Conservation (phyloP, 2,329 filamentous ascomycete genomes). For the Neoarthrinium moseri region DNA sequence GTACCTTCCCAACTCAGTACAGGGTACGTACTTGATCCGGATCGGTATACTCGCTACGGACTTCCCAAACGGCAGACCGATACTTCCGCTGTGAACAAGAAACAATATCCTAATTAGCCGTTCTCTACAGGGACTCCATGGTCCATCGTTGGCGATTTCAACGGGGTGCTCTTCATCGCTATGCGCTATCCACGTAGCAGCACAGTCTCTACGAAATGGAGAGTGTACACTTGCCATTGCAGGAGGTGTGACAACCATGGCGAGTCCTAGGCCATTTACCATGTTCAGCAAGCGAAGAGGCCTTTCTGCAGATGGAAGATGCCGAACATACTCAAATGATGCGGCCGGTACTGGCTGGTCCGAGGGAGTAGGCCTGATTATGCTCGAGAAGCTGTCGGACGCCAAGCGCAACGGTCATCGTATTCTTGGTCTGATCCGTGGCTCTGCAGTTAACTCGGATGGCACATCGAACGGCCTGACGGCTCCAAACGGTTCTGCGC, state of each 20-base stretch:
- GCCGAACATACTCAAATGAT: conserved; percentile 31
- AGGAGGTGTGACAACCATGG: conserved; percentile 16
- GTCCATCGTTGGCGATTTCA: conserved; percentile 6
- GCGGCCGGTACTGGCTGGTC: conserved; percentile 43
- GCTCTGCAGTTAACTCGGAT: conserved; percentile 32
- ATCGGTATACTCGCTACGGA: neutral
- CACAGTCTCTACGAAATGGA: conserved; percentile 16
- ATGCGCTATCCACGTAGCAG: conserved; percentile 15
- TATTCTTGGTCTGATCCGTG: conserved; percentile 29
- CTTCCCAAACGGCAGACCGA: neutral
- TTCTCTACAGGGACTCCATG: conserved; percentile 4
- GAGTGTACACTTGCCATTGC: conserved; percentile 18
- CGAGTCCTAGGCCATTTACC: conserved; percentile 12
- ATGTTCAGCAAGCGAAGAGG: conserved; percentile 14
- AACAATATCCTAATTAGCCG: neutral
- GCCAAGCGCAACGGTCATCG: conserved; percentile 40
- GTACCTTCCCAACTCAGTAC: neutral
- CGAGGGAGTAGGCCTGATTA: conserved; percentile 38
- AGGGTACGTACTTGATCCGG: neutral
- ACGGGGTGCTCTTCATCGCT: conserved; percentile 18
- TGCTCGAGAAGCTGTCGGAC: conserved; percentile 39
- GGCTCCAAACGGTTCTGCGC: conserved; percentile 14
- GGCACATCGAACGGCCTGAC: conserved; percentile 27
- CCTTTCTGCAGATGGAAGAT: conserved; percentile 19
- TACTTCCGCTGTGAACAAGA: too few species aligned